phyloP scores from a whole-genome alignment of 805 yeast species.

The Schizosaccharomyces osmophilus region DNA sequence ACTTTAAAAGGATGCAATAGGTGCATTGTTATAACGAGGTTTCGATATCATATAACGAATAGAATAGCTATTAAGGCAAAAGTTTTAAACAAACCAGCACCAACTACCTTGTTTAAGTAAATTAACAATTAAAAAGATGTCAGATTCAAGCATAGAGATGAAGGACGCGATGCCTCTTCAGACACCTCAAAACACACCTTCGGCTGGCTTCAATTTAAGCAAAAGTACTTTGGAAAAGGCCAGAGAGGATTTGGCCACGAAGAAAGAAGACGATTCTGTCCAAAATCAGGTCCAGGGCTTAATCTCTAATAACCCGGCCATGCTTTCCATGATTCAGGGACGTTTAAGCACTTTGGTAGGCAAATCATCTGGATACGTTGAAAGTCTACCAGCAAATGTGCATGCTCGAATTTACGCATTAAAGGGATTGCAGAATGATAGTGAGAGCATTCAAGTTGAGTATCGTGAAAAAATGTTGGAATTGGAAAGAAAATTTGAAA shows the following conservation, averaged over 20 bases:
- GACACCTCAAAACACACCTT: neutral
- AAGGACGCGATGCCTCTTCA: neutral
- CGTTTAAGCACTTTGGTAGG: conserved; percentile 70
- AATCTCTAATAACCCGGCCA: conserved; percentile 32
- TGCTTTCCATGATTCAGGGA: conserved; percentile 72
- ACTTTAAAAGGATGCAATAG: too few relatives aligned
- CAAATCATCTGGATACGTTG: conserved; percentile 64
- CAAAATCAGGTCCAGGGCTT: neutral
- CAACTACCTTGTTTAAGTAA: too few relatives aligned
- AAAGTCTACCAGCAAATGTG: conserved; percentile 43
- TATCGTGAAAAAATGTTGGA: conserved; percentile 73
- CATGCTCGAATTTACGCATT: conserved; percentile 59
- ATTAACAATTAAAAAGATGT: neutral
- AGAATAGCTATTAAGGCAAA: too few relatives aligned
- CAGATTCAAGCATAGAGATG: neutral
- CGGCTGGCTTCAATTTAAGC: neutral
- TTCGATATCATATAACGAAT: too few relatives aligned
- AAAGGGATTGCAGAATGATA: conserved; percentile 55
- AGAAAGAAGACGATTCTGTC: neutral
- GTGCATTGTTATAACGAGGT: too few relatives aligned
- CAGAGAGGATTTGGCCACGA: neutral
- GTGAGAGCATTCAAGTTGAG: conserved; percentile 65
- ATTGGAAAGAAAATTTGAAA: conserved; percentile 57
- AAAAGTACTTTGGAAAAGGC: neutral
- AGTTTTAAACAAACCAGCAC: too few relatives aligned